These are phyloP conservation scores for Rhynchospora tenuis DNA, from an alignment of 176 grass and related monocot genomes.

Conservation along the genomic window DNA sequence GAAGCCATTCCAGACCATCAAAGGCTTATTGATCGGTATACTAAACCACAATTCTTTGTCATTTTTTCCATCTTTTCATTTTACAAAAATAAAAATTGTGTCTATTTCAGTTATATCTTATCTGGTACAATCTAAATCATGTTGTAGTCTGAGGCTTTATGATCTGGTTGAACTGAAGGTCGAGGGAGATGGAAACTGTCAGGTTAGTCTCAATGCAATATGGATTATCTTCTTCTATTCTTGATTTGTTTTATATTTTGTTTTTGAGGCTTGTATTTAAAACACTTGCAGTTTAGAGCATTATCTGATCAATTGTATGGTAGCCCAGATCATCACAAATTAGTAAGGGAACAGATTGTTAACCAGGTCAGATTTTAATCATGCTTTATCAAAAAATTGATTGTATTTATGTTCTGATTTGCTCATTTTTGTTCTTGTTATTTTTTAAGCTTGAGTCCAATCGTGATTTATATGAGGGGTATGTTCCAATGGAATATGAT, in stretches of 20 bases:
- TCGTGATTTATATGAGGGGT: conserved; percentile 52
- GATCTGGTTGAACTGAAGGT: conserved; percentile 67
- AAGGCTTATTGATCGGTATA: conserved; percentile 48
- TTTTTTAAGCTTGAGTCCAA: conserved; percentile 44
- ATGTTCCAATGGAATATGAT: conserved; percentile 54
- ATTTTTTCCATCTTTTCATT: neutral
- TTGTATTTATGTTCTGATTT: conserved; percentile 8
- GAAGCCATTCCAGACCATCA: conserved; percentile 62
- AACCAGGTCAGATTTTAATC: conserved; percentile 37
- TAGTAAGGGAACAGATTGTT: conserved; percentile 53
- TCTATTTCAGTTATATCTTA: neutral
- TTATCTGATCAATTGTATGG: conserved; percentile 67
- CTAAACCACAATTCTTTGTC: neutral
- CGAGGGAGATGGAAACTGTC: conserved; percentile 64
- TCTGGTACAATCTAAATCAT: neutral
- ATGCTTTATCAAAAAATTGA: conserved; percentile 11
- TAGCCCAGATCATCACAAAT: conserved; percentile 53
- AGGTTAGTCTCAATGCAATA: conserved; percentile 34
- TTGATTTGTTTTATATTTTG: conserved; percentile 8
- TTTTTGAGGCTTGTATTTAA: conserved; percentile 1
- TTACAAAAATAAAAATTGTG: neutral
- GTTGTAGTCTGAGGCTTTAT: conserved; percentile 52
- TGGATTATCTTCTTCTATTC: neutral
- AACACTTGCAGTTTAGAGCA: conserved; percentile 44
- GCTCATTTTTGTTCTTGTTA: neutral